phyloP scores from a whole-genome alignment of 306 rosid genomes.

The Morella rubra region DNA sequence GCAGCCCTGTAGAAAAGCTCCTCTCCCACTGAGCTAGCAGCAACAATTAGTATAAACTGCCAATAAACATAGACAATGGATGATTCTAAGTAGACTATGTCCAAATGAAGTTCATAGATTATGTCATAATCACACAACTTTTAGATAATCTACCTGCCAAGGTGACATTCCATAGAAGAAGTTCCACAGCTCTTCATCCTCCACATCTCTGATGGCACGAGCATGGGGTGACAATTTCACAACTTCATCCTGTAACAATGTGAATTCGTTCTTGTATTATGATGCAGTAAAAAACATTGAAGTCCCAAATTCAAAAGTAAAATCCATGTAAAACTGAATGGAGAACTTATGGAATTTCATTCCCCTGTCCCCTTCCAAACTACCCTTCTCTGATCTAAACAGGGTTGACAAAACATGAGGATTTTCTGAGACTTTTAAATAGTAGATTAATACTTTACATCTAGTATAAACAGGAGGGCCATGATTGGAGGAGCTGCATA shows the following conservation, averaged over 20 bases:
- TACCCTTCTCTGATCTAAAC: neutral
- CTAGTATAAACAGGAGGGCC: slow-evolving; percentile 93
- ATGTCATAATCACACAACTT: slow-evolving; percentile 15
- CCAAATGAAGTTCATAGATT: slow-evolving; percentile 18
- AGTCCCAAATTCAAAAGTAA: neutral
- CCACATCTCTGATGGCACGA: slow-evolving; percentile 96
- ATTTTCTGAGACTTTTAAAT: neutral
- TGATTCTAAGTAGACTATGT: neutral
- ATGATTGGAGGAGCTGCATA: slow-evolving; percentile 93
- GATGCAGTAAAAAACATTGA: neutral
- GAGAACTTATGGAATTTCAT: neutral
- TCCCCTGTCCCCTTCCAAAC: neutral
- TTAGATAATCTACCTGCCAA: slow-evolving; percentile 65
- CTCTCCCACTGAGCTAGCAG: slow-evolving; percentile 98
- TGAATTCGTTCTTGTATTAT: slow-evolving; percentile 1
- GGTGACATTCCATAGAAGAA: slow-evolving; percentile 99
- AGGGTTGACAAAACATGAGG: neutral
- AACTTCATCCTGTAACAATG: slow-evolving; percentile 75
- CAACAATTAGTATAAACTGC: slow-evolving; percentile 87
- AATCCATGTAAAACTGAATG: slow-evolving; percentile 6
- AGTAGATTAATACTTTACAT: slow-evolving; percentile 51
- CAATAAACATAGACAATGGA: neutral
- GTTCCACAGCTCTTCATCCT: slow-evolving; percentile 91
- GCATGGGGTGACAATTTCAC: slow-evolving; percentile 96
- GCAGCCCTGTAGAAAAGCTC: slow-evolving; percentile 99